phyloP scores from a whole-genome alignment of 805 yeast species.

The Sungouiozyma intestinalis region DNA sequence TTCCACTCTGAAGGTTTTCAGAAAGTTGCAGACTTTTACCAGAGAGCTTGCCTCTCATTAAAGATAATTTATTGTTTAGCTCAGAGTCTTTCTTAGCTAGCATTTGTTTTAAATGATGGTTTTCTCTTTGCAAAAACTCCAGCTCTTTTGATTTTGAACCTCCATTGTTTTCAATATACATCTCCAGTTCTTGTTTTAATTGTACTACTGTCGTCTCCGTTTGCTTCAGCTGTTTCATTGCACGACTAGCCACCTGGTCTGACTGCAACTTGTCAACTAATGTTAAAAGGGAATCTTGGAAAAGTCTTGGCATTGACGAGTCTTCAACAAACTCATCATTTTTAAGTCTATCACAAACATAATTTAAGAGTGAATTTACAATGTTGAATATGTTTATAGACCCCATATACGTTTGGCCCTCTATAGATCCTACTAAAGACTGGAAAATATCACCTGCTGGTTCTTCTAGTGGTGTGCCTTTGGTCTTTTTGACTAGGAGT shows the following conservation, averaged over 20 bases:
- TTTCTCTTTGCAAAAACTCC: constrained; percentile 51
- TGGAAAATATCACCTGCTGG: constrained; percentile 46
- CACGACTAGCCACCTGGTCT: constrained; percentile 75
- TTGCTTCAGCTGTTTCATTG: constrained; percentile 49
- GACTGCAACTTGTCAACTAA: constrained; percentile 65
- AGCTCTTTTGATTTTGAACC: constrained; percentile 31
- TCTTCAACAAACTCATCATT: constrained; percentile 21
- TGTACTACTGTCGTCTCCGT: constrained; percentile 37
- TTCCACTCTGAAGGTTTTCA: not conserved
- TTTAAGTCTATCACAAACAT: constrained; percentile 52
- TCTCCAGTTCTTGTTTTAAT: constrained; percentile 28
- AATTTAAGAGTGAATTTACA: constrained; percentile 47
- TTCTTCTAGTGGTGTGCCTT: constrained; percentile 60
- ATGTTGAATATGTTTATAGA: constrained; percentile 36
- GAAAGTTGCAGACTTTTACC: not conserved
- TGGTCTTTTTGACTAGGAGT: constrained; percentile 13
- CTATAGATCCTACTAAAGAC: constrained; percentile 40
- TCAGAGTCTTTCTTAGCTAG: not conserved
- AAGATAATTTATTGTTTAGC: not conserved
- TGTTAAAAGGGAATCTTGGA: constrained; percentile 67
- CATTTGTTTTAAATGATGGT: not conserved
- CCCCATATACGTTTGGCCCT: constrained; percentile 42
- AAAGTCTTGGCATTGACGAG: constrained; percentile 40
- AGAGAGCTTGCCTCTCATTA: not conserved
- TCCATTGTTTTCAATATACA: not conserved